Conservation (phyloP, 2,329 filamentous ascomycete species). For the Epichloe scottii region DNA sequence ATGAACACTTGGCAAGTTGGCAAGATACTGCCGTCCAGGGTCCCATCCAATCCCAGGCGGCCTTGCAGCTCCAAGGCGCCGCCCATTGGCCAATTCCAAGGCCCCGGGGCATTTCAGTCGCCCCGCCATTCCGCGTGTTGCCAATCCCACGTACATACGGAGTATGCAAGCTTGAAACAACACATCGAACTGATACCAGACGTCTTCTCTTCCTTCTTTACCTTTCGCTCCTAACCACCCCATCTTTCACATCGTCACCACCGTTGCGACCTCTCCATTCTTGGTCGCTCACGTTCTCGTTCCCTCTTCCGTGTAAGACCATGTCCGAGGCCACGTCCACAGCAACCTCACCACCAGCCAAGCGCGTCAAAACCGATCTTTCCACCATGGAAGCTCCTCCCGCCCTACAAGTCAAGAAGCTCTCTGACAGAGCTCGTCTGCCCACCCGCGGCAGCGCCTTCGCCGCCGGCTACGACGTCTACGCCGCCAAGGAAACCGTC, state of each 20-base stretch:
- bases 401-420: conserved; percentile 77
- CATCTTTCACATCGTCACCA: too few relatives aligned
- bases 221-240: not conserved
- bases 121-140: not conserved
- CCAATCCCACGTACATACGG: not conserved
- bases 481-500: conserved; percentile 59
- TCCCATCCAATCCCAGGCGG: not conserved
- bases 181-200: too few relatives aligned
- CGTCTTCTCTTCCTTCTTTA: not conserved
- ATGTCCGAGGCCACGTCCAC: not conserved
- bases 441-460: conserved; percentile 83
- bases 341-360: conserved; percentile 57
- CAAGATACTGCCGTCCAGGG: not conserved
- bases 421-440: conserved; percentile 63
- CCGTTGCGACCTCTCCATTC: too few relatives aligned
- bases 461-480: conserved; percentile 90
- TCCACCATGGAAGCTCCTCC: conserved; percentile 32
- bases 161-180: too few relatives aligned
- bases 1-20: too few relatives aligned
- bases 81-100: not conserved
- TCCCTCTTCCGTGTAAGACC: not conserved
- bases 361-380: conserved; percentile 56
- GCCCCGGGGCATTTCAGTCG: not conserved
- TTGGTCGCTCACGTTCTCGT: too few relatives aligned
- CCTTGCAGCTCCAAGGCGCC: not conserved